phyloP scores from a whole-genome alignment of 495 filamentous ascomycete species.

The Penicillium waksmanii region DNA sequence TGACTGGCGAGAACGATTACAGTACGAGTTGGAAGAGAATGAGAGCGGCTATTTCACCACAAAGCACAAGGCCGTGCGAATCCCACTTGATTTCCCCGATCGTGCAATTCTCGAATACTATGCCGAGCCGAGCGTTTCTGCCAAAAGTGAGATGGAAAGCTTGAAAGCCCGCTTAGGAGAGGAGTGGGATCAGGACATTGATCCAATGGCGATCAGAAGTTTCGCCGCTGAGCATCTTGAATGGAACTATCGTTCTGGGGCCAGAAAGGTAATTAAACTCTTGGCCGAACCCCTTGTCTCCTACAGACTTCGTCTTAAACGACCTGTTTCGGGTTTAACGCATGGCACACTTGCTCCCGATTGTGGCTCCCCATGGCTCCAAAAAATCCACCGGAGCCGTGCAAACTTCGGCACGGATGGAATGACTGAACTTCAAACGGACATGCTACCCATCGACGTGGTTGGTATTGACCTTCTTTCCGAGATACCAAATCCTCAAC shows the following conservation, averaged over 20 bases:
- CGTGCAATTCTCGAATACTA: slow-evolving; percentile 81
- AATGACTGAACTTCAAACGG: slow-evolving; percentile 73
- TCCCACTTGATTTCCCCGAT: slow-evolving; percentile 84
- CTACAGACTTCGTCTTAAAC: slow-evolving; percentile 57
- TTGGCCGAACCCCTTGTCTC: slow-evolving; percentile 79
- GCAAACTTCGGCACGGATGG: slow-evolving; percentile 75
- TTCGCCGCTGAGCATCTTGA: slow-evolving; percentile 83
- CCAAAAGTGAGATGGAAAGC: slow-evolving; percentile 56
- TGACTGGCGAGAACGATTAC: slow-evolving; percentile 75
- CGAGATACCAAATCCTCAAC: slow-evolving; percentile 65
- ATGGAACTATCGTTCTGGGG: slow-evolving; percentile 78
- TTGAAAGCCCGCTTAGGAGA: slow-evolving; percentile 53
- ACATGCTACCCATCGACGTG: slow-evolving; percentile 74
- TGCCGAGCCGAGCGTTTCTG: slow-evolving; percentile 79
- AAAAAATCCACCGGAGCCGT: slow-evolving; percentile 66
- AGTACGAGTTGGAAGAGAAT: slow-evolving; percentile 79
- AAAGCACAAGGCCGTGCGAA: slow-evolving; percentile 70
- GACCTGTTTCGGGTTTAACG: slow-evolving; percentile 28
- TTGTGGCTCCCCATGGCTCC: slow-evolving; percentile 42
- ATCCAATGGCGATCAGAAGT: slow-evolving; percentile 66
- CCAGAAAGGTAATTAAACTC: slow-evolving; percentile 80
- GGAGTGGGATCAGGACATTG: slow-evolving; percentile 66
- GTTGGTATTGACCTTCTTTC: slow-evolving; percentile 73
- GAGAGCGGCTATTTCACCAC: slow-evolving; percentile 79
- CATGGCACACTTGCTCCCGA: slow-evolving; percentile 34